Conservation (phyloP, 2,329 filamentous ascomycete genomes). For the Fusarium anguioides region DNA sequence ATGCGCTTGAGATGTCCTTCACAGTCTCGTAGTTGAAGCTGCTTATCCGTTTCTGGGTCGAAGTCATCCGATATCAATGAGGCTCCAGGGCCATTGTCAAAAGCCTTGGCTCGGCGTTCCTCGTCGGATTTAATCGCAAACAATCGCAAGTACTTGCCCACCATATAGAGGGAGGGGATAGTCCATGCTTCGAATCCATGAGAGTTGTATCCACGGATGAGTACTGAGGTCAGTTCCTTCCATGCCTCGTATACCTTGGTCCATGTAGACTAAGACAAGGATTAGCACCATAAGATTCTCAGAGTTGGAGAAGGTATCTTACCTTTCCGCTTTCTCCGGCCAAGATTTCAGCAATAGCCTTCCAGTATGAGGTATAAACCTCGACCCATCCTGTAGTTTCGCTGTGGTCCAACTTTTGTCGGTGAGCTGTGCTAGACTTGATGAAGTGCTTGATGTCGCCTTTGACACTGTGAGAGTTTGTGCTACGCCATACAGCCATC, state of each 20-base stretch:
- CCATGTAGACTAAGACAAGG: slow-evolving; percentile 69
- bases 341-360: slow-evolving; percentile 78
- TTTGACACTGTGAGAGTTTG: slow-evolving; percentile 73
- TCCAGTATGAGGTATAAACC: slow-evolving; percentile 87
- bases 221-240: slow-evolving; percentile 82
- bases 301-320: neutral
- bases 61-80: slow-evolving; percentile 81
- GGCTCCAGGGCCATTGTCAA: slow-evolving; percentile 52
- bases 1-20: slow-evolving; percentile 91
- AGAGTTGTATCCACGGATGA: slow-evolving; percentile 85
- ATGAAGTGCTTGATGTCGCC: slow-evolving; percentile 80
- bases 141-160: slow-evolving; percentile 84
- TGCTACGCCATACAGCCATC: slow-evolving; percentile 75
- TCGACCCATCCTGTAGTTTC: slow-evolving; percentile 88
- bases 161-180: slow-evolving; percentile 87
- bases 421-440: slow-evolving; percentile 66
- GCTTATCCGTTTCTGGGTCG: slow-evolving; percentile 78
- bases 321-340: slow-evolving; percentile 59
- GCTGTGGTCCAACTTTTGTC: slow-evolving; percentile 67
- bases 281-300: slow-evolving; percentile 30
- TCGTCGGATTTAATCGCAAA: slow-evolving; percentile 94
- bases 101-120: slow-evolving; percentile 60
- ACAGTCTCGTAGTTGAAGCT: slow-evolving; percentile 89
- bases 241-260: slow-evolving; percentile 86
- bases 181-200: slow-evolving; percentile 88